phyloP scores from a whole-genome alignment of 768 basidiomycete genomes.

The Lactarius quietus region DNA sequence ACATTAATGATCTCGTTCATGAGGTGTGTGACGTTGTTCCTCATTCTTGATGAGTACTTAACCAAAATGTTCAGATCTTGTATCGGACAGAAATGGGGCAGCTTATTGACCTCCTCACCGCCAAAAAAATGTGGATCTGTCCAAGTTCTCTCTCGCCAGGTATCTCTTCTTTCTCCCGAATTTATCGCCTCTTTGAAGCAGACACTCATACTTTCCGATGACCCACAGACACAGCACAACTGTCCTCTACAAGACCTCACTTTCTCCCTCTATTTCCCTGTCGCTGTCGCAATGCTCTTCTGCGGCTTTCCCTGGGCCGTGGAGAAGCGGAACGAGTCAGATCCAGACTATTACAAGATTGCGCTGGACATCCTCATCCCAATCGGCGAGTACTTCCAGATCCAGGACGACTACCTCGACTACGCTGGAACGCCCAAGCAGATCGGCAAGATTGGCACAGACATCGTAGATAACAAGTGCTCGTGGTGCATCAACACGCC shows the following conservation, averaged over 20 bases:
- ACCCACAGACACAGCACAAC: slow-evolving; percentile 86
- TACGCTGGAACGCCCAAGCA: slow-evolving; percentile 85
- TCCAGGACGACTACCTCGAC: no score
- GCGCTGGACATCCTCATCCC: no score
- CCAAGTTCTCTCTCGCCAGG: slow-evolving; percentile 85
- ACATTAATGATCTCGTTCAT: slow-evolving; percentile 88
- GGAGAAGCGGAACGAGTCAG: slow-evolving; percentile 42
- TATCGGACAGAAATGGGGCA: slow-evolving; percentile 97
- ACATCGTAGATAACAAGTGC: slow-evolving; percentile 99
- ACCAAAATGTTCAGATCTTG: slow-evolving; percentile 40
- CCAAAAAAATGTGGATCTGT: slow-evolving; percentile 92
- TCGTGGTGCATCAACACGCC: no score
- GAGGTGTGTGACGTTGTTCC: slow-evolving; percentile 51
- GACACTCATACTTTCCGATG: no score
- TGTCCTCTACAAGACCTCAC: slow-evolving; percentile 96
- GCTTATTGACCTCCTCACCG: slow-evolving; percentile 92
- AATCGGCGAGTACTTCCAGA: no score
- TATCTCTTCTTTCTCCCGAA: slow-evolving; percentile 30
- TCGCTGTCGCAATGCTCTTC: slow-evolving; percentile 89
- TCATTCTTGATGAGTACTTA: neutral
- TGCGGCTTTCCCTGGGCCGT: slow-evolving; percentile 60
- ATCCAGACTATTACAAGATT: no score
- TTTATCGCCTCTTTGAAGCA: neutral
- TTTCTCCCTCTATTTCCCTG: slow-evolving; percentile 99
- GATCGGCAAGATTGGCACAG: slow-evolving; percentile 96